These are phyloP conservation scores for Phytophthora lateralis DNA, from an alignment of 352 stramenopile genomes.

Conservation along the genomic window DNA sequence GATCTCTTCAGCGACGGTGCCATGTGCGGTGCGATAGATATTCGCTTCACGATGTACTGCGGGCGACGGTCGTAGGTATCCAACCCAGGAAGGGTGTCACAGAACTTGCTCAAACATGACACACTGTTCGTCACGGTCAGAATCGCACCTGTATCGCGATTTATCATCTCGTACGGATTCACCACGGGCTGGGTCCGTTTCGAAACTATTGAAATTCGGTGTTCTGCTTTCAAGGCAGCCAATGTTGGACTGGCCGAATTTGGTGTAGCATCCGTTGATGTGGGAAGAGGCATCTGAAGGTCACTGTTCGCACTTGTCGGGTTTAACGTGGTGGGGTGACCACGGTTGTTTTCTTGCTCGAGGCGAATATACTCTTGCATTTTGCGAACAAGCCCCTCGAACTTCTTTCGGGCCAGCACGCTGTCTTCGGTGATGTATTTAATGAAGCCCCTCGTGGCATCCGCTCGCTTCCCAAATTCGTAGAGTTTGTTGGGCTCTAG, in stretches of 20 bases:
- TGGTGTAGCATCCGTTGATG: conserved; percentile 10
- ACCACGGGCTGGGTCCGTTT: conserved; percentile 22
- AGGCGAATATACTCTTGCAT: conserved; percentile 62
- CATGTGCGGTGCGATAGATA: conserved; percentile 54
- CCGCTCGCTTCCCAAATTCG: conserved; percentile 61
- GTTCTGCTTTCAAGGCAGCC: conserved; percentile 23
- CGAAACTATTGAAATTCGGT: conserved; percentile 8
- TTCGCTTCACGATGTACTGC: conserved; percentile 78
- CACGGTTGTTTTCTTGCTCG: conserved; percentile 42
- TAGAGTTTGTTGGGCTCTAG: conserved; percentile 77
- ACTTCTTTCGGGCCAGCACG: conserved; percentile 55
- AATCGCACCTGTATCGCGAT: conserved; percentile 69
- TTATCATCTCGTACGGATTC: conserved; percentile 57
- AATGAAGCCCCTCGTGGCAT: conserved; percentile 46
- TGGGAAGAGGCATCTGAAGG: conserved; percentile 17
- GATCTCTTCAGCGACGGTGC: conserved; percentile 55
- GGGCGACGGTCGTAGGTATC: conserved; percentile 83
- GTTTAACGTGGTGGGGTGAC: neutral
- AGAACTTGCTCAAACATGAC: conserved; percentile 73
- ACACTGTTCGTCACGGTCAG: conserved; percentile 74
- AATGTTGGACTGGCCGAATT: conserved; percentile 17
- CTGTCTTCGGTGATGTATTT: conserved; percentile 73
- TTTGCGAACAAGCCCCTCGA: conserved; percentile 58
- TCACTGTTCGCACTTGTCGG: conserved; percentile 3
- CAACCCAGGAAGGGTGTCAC: conserved; percentile 77